A percentile compares a stretch with the other conserved stretches of the same genome.
phyloP scores from a whole-genome alignment of 192 early-diverging fungal genomes.

The Linnemannia zychae region DNA sequence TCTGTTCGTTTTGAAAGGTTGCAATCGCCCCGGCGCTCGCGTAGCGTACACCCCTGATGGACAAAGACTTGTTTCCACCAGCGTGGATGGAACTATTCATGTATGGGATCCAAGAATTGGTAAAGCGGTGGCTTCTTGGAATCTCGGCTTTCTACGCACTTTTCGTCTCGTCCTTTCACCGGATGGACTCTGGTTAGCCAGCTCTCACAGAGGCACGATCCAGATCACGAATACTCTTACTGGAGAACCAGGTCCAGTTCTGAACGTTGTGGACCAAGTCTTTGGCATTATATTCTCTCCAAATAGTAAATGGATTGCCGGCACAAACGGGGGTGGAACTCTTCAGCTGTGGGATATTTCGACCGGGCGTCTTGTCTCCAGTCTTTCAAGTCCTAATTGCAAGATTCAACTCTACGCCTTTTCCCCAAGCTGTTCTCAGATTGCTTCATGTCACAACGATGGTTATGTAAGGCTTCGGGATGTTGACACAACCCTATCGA shows the following conservation, averaged over 20 bases:
- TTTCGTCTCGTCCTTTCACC: background rate
- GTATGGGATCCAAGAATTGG: background rate
- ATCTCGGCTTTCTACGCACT: background rate
- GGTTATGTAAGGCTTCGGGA: background rate
- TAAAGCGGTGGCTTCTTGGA: background rate
- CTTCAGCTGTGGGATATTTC: background rate
- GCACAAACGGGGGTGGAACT: background rate
- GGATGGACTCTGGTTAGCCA: background rate
- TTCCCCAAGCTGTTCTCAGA: background rate
- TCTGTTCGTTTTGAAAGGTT: background rate
- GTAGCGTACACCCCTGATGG: background rate
- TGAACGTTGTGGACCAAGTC: background rate
- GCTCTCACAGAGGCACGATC: background rate
- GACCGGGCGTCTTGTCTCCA: background rate
- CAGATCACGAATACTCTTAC: background rate
- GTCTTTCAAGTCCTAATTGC: background rate
- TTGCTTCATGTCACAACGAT: background rate
- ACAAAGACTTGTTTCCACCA: background rate
- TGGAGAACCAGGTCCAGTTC: background rate
- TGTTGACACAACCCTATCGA: background rate
- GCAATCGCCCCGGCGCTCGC: background rate
- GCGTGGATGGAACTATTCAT: background rate
- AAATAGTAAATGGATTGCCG: background rate
- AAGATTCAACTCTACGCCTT: background rate
- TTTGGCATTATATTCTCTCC: background rate